These are phyloP conservation scores for Populus simonii DNA, from an alignment of 345 rosid genomes.

Conservation along the genomic window DNA sequence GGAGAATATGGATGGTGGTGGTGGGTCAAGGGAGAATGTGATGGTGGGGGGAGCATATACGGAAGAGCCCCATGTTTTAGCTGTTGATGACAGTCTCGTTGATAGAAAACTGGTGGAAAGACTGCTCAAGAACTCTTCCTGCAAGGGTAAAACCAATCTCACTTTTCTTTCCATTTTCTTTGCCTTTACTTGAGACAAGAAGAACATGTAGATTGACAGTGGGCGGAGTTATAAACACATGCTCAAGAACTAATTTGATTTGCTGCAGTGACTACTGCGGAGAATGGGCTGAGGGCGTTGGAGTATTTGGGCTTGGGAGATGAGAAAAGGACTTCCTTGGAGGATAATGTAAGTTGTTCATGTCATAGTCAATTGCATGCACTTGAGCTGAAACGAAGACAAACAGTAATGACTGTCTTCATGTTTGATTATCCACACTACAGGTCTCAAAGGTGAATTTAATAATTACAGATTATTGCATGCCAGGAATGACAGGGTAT, in stretches of 20 bases:
- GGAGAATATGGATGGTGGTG: constrained; percentile 18
- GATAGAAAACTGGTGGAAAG: constrained; percentile 68
- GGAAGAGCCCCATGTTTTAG: constrained; percentile 64
- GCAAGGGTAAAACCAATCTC: constrained; percentile 47
- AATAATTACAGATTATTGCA: constrained; percentile 83
- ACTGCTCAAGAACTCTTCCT: constrained; percentile 47
- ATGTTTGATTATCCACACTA: background rate
- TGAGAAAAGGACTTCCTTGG: constrained; percentile 24
- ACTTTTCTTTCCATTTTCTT: too few species aligned
- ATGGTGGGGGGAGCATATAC: constrained; percentile 18
- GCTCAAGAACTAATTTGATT: background rate
- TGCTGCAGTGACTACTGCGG: constrained; percentile 73
- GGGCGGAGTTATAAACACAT: too few species aligned
- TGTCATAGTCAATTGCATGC: too few species aligned
- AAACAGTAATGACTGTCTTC: too few species aligned
- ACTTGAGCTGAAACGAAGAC: too few species aligned
- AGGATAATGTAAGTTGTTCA: constrained; percentile 16
- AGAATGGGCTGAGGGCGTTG: constrained; percentile 67
- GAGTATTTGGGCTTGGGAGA: constrained; percentile 63
- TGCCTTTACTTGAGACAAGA: too few species aligned
- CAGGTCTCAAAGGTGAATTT: constrained; percentile 67
- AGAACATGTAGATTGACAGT: too few species aligned
- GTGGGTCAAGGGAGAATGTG: constrained; percentile 29
- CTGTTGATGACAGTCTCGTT: constrained; percentile 75
- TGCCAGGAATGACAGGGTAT: constrained; percentile 94